Evolutionary conservation across 768 basidiomycete genomes (phyloP).

Genomic region (Lentinula raphanica): DNA sequence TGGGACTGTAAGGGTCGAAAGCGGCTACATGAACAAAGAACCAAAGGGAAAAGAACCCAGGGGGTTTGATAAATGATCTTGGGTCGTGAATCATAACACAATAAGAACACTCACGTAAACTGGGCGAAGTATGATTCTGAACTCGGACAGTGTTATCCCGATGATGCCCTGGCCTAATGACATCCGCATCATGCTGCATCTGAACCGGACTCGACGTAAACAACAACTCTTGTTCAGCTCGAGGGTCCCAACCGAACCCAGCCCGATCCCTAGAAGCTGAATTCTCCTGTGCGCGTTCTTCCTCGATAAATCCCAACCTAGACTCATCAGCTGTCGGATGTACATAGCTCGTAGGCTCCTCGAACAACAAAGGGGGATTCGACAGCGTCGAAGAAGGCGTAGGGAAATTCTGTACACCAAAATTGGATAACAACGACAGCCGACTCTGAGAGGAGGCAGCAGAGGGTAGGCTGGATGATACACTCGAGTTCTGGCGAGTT

Average conservation of each 20-base stretch:
- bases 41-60: too few species aligned
- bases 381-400: slow-evolving; percentile 27
- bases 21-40: too few species aligned
- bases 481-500: slow-evolving; percentile 19
- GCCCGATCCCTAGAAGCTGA: not conserved
- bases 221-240: not conserved
- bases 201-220: slow-evolving; percentile 5
- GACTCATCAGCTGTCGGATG: slow-evolving; percentile 9
- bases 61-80: too few species aligned
- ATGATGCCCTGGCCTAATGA: not conserved
- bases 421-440: slow-evolving; percentile 36
- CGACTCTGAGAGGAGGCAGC: slow-evolving; percentile 16
- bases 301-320: not conserved
- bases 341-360: slow-evolving; percentile 34
- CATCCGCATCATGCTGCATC: not conserved
- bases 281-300: not conserved
- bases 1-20: too few species aligned
- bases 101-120: slow-evolving; percentile 17
- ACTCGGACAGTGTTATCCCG: slow-evolving; percentile 4
- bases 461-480: slow-evolving; percentile 16
- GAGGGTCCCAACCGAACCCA: not conserved
- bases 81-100: too few species aligned
- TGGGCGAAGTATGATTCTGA: slow-evolving; percentile 10
- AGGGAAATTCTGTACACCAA: slow-evolving; percentile 33
- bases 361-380: slow-evolving; percentile 33